Evolutionary conservation across 139 green algal species (phyloP), one percentile per base, ranked within the genome.

Genomic region (Zygnema circumcarinatum): DNA sequence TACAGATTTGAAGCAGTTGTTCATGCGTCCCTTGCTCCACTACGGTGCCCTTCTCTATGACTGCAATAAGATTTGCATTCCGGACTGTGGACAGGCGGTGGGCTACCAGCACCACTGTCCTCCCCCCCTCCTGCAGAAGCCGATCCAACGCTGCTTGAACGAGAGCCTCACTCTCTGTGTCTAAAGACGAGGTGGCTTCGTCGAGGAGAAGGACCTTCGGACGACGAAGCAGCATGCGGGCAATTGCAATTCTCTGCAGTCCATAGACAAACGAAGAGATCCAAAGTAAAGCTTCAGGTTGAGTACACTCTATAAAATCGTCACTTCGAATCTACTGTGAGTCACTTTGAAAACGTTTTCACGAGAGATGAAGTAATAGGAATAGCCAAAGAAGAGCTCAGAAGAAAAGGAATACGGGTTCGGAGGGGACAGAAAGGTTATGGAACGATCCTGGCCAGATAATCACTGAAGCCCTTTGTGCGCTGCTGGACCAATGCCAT

Each of bases 121-220:
- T 67, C 29, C 53, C 56, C 52, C 82, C 76, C 67, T 74, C 40
- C 31, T 38, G 35, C 25, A 93, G 92, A 22, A 93, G 75, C 41
- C 47, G 41, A 35, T 92, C 69, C 33, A 93, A 72, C 2, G 87
- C 87, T 0, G 29, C 53, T 54, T 92, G 88, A 33, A 92, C 88
- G 39, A 87, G 67, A 41, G 79, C 81, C 83, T 94, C 92, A 7
- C 68, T 92, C 81, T 93, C 91, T 31, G 75, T 92, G 91, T 94
- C 92, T 47, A 94, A 69, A 2, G 92, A 85, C 35, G 53, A 88
- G n/a, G 92, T 94, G 35, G 92, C 92, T 67, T 94, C 92, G 47
- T 94, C 92, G 38, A 93, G 42, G 1, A 94, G 74, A 11, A 94
- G 69, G 2, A 94, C 35, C 2, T 79, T 62, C 31, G 91, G 91